Conservation (phyloP, 2,329 filamentous ascomycete genomes). For the Neofusicoccum ribis region DNA sequence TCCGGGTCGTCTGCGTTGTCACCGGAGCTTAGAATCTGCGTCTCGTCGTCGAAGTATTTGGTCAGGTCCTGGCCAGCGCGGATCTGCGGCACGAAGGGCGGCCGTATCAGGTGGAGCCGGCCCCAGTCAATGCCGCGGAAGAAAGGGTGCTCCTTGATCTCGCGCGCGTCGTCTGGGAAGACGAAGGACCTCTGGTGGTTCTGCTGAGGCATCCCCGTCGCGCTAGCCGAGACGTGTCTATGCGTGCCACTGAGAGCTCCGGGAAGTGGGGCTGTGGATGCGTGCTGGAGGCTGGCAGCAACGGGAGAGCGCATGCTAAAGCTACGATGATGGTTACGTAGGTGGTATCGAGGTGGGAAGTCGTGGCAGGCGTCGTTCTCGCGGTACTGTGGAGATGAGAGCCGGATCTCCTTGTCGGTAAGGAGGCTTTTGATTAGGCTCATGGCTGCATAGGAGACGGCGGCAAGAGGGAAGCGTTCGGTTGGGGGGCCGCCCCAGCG, state of each 20-base stretch:
- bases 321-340: slow-evolving; percentile 4
- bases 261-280: not conserved
- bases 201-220: slow-evolving; percentile 41
- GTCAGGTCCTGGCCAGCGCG: slow-evolving; percentile 55
- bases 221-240: slow-evolving; percentile 11
- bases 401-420: slow-evolving; percentile 70
- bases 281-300: not conserved
- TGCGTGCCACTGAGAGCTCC: slow-evolving; percentile 22
- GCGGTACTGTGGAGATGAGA: slow-evolving; percentile 75
- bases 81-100: slow-evolving; percentile 80
- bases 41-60: slow-evolving; percentile 86
- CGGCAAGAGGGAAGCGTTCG: slow-evolving; percentile 38
- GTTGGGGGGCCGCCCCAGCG: slow-evolving; percentile 55
- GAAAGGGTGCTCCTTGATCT: slow-evolving; percentile 87
- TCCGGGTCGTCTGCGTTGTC: not conserved
- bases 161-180: slow-evolving; percentile 78
- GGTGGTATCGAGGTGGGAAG: slow-evolving; percentile 5
- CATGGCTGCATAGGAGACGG: slow-evolving; percentile 69
- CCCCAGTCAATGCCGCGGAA: slow-evolving; percentile 81
- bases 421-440: slow-evolving; percentile 74
- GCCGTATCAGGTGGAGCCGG: slow-evolving; percentile 65
- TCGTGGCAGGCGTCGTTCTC: slow-evolving; percentile 56
- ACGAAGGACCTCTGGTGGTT: slow-evolving; percentile 58
- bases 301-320: slow-evolving; percentile 5
- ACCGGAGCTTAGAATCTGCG: slow-evolving; percentile 54